Evolutionary conservation across 345 rosid species (phyloP).

Genomic region (Ceriops decandra): DNA sequence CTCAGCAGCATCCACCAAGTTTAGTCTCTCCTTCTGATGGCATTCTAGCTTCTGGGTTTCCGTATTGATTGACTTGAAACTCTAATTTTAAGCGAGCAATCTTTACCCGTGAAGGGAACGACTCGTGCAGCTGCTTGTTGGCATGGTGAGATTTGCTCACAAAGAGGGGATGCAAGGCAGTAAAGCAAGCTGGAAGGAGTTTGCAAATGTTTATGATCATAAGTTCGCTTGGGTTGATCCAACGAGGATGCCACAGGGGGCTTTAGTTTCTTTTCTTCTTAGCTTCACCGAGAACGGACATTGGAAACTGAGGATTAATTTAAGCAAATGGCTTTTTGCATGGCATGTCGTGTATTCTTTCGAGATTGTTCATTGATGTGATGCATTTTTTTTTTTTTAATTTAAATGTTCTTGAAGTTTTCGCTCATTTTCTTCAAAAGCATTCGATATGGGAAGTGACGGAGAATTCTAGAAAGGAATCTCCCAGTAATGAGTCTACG

Average conservation of each 20-base stretch:
- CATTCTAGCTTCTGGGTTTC: neutral
- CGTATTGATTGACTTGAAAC: too few species aligned
- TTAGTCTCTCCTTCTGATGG: neutral
- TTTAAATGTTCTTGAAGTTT: constrained; percentile 36
- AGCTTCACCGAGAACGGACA: constrained; percentile 43
- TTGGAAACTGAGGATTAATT: constrained; percentile 36
- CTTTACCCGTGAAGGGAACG: too few species aligned
- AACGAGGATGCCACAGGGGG: constrained; percentile 44
- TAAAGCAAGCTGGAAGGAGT: constrained; percentile 69
- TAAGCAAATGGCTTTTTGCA: neutral
- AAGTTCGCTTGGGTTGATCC: constrained; percentile 61
- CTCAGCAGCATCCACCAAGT: neutral
- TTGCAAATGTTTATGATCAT: constrained; percentile 43
- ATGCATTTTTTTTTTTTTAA: neutral
- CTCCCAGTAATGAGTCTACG: constrained; percentile 41
- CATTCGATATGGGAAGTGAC: constrained; percentile 38
- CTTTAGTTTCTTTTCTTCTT: constrained; percentile 52
- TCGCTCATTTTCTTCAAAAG: constrained; percentile 38
- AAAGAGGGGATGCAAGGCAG: constrained; percentile 47
- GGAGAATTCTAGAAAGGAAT: constrained; percentile 35
- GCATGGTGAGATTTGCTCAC: constrained; percentile 57
- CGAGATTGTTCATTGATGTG: neutral
- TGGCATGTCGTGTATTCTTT: neutral
- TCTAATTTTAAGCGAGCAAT: neutral
- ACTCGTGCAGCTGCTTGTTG: constrained; percentile 53